Conservation (phyloP, 140 eudicot species). For the Oenanthe javanica region DNA sequence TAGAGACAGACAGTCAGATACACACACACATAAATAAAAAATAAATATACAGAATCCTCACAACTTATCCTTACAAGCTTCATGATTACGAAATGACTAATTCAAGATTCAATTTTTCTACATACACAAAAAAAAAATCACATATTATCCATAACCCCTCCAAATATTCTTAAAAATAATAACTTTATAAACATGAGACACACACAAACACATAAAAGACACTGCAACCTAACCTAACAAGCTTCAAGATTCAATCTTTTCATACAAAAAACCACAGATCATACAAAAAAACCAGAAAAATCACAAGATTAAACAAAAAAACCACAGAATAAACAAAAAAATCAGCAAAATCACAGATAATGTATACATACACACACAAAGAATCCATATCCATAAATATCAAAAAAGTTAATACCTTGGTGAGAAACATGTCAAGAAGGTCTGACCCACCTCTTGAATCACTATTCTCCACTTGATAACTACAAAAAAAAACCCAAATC, state of each 20-base stretch:
- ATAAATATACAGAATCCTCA: background rate
- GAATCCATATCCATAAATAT: background rate
- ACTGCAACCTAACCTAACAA: background rate
- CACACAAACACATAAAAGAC: background rate
- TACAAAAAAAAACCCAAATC: slow-evolving; percentile 3
- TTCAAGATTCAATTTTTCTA: background rate
- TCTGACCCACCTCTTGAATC: slow-evolving; percentile 57
- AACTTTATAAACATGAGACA: background rate
- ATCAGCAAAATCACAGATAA: background rate
- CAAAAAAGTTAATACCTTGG: slow-evolving; percentile 26
- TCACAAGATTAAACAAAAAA: background rate
- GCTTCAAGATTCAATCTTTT: background rate
- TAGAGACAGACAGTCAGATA: background rate
- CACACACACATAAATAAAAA: background rate
- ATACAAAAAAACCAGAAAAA: background rate
- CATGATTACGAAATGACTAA: background rate
- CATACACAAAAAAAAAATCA: background rate
- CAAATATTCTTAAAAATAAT: background rate
- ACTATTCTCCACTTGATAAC: slow-evolving; percentile 32
- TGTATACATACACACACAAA: background rate
- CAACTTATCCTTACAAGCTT: background rate
- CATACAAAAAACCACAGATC: background rate
- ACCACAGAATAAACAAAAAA: background rate
- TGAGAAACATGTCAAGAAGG: slow-evolving; percentile 55
- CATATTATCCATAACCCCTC: background rate